Percentiles rank a stretch among this genome's conserved stretches.
Conservation (phyloP, 73 alveolate species). For the Paramecium sexaurelia region DNA sequence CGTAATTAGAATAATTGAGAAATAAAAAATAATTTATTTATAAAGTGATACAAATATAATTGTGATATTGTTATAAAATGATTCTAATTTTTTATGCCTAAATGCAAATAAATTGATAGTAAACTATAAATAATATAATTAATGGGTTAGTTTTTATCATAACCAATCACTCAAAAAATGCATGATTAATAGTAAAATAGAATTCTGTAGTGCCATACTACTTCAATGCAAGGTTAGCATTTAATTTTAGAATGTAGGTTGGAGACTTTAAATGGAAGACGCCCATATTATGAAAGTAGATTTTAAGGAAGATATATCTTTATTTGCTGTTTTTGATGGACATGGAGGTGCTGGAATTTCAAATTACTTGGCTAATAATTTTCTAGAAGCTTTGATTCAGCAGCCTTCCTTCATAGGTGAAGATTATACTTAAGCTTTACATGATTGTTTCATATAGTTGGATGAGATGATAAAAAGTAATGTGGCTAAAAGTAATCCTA, state of each 20-base stretch:
- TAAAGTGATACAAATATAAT: not conserved
- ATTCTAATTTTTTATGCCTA: not conserved
- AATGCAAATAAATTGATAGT: not conserved
- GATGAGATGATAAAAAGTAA: not conserved
- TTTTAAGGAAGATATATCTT: conserved; percentile 73
- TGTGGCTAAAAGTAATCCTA: not conserved
- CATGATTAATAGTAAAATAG: not conserved
- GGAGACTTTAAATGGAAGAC: conserved; percentile 90
- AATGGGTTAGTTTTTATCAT: conserved; percentile 2
- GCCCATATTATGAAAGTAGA: conserved; percentile 79
- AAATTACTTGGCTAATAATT: not conserved
- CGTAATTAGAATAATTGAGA: not conserved
- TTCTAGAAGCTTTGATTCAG: not conserved
- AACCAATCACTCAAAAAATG: conserved; percentile 8
- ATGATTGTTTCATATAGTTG: not conserved
- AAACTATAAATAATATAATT: not conserved
- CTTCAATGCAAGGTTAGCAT: conserved; percentile 18
- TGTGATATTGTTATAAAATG: not conserved
- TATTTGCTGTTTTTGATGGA: conserved; percentile 95
- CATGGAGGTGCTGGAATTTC: conserved; percentile 87
- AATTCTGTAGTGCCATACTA: not conserved
- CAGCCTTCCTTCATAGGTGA: not conserved
- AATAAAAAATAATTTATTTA: not conserved
- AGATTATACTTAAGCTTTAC: conserved; percentile 7
- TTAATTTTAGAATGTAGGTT: conserved; percentile 27